These are phyloP conservation scores for Boletus mariae DNA, from an alignment of 1,284 basidiomycete genomes.

Conservation along the genomic window DNA sequence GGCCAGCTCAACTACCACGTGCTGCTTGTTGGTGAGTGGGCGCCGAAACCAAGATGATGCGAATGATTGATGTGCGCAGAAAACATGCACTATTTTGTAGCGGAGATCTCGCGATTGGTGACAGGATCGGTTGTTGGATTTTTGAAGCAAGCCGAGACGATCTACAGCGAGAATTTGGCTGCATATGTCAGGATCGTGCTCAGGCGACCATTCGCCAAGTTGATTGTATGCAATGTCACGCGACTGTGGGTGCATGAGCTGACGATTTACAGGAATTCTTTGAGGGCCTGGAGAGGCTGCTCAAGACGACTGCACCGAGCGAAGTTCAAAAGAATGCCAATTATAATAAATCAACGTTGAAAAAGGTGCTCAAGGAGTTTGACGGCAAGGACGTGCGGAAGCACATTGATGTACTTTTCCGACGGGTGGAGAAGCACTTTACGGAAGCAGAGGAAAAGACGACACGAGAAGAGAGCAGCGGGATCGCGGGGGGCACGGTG, in stretches of 20 bases:
- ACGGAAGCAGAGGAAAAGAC: constrained; percentile 70
- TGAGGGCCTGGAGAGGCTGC: constrained; percentile 83
- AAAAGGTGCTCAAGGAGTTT: constrained; percentile 85
- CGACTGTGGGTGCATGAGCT: neutral
- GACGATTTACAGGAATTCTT: constrained; percentile 77
- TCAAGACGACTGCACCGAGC: constrained; percentile 76
- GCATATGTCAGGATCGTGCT: constrained; percentile 88
- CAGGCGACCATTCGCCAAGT: constrained; percentile 80
- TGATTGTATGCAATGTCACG: constrained; percentile 66
- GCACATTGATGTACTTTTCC: constrained; percentile 80
- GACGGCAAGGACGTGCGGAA: constrained; percentile 87
- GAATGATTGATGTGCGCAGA: constrained; percentile 47
- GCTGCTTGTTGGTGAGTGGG: constrained; percentile 82
- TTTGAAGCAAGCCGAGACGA: constrained; percentile 69
- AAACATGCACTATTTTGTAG: constrained; percentile 93
- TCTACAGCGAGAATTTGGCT: constrained; percentile 85
- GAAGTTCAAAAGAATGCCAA: constrained; percentile 77
- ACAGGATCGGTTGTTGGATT: constrained; percentile 69
- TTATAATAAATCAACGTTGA: constrained; percentile 76
- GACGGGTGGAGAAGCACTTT: constrained; percentile 96
- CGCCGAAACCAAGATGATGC: neutral
- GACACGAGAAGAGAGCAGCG: constrained; percentile 54
- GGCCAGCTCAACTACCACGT: constrained; percentile 96
- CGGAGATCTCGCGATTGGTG: constrained; percentile 71
- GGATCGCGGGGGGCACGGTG: constrained; percentile 62